Conservation (phyloP, 345 rosid species). For the Raphanus sativus region DNA sequence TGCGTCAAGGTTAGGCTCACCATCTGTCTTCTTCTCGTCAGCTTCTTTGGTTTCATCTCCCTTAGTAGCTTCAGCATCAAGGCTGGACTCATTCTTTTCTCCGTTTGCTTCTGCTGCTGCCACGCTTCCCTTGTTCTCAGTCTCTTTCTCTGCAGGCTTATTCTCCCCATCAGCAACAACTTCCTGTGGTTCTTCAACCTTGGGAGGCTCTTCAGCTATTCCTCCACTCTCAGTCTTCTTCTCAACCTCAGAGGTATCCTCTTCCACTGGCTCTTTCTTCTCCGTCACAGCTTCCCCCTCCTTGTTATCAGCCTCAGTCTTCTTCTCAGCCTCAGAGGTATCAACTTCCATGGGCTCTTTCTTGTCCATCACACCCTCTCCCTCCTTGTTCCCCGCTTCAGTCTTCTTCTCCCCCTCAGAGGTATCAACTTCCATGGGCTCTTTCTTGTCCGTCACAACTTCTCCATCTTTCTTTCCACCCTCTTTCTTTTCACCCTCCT, state of each 20-base stretch:
- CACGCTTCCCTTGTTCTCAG: conserved; percentile 6
- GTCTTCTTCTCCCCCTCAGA: conserved; percentile 24
- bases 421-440: conserved; percentile 12
- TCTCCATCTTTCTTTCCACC: conserved; percentile 19
- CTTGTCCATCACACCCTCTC: conserved; percentile 10
- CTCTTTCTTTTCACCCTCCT: conserved; percentile 7
- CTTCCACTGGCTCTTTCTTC: neutral
- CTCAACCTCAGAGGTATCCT: conserved; percentile 7
- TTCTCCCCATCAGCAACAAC: conserved; percentile 23
- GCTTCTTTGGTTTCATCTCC: conserved; percentile 4
- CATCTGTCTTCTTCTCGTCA: conserved; percentile 18
- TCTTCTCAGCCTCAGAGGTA: conserved; percentile 14
- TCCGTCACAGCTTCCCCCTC: conserved; percentile 22
- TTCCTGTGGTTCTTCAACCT: conserved; percentile 25
- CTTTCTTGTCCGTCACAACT: conserved; percentile 15
- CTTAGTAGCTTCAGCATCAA: conserved; percentile 9
- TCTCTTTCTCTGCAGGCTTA: conserved; percentile 23
- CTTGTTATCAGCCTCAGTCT: conserved; percentile 16
- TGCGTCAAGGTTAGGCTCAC: neutral
- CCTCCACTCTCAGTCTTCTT: conserved; percentile 22
- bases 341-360: neutral
- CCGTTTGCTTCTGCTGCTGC: conserved; percentile 17
- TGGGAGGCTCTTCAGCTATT: conserved; percentile 9
- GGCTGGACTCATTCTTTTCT: conserved; percentile 6
- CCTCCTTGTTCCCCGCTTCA: conserved; percentile 20